Base-by-base conservation (phyloP, 257 asterid species). In the Solanum piurae region DNA sequence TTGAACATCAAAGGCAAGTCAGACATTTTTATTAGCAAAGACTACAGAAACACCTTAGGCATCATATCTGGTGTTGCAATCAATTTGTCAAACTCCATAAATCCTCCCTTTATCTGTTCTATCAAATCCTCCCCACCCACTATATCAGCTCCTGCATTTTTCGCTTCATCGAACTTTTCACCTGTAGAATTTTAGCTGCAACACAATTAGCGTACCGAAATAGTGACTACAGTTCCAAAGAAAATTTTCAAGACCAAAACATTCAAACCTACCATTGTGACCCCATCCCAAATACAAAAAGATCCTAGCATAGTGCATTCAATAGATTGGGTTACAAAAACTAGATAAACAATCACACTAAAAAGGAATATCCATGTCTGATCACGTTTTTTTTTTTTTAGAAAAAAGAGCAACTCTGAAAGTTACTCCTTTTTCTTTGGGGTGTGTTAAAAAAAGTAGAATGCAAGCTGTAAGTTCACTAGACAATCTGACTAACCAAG, bases 51-150 rank as follows among this genome's bases (percentile, higher is more conserved):
- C 84, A 97, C 99, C 99, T 97, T 97, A 84, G 98, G 98, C 99
- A 97, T 97, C 99, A 95, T 97, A 92, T 97, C 99, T 23, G 99
- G 98, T 42, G 99, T 97, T 21, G 99, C 99, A 91, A 97, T 95
- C 87, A 97, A 91, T 91, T 95, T 97, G 91, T 97, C 99, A 74
- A 97, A 97, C 75, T 94, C 98, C 99, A 95, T 95, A 90, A 94
- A 94, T 79, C 99, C 99, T 89, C 94, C 96, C 92, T 97, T 94
- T 60, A 97, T 97, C 91, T 94, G 96, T 90, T 91, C 93, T 87
- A 97, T 97, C 92, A 97, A 89, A 89, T 97, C 99, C 91, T 97
- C 98, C 83, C 99, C 99, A 86, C 99, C 99, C 88, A 97, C 99
- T 79, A 95, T 29, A 93, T 97, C 99, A 31, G 98, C 99, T 88